Percentiles rank a stretch among this genome's conserved stretches.
Evolutionary conservation across 1,139 yeast genomes (phyloP).

Genomic region (Nadsonia commutata): DNA sequence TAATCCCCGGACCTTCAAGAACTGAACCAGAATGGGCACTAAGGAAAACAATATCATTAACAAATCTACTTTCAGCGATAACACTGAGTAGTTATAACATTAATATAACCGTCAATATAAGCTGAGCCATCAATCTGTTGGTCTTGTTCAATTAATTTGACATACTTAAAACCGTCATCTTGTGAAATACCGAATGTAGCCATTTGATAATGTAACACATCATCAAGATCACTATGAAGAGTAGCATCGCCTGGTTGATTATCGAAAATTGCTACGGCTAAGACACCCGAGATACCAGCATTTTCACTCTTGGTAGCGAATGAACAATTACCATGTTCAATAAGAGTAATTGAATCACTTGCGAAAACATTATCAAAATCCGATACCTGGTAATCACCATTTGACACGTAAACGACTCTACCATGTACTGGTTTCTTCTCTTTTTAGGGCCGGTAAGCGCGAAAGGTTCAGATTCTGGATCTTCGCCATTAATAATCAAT

Average conservation of each 20-base stretch:
- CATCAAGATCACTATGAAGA: slow-evolving; percentile 57
- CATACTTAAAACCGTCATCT: slow-evolving; percentile 32
- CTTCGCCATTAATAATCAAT: slow-evolving; percentile 39
- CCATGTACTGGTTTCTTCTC: slow-evolving; percentile 41
- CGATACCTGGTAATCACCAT: slow-evolving; percentile 49
- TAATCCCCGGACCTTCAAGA: slow-evolving; percentile 82
- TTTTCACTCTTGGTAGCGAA: slow-evolving; percentile 63
- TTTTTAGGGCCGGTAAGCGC: slow-evolving; percentile 73
- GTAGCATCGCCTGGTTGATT: slow-evolving; percentile 35
- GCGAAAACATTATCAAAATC: slow-evolving; percentile 33
- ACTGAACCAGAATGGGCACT: slow-evolving; percentile 95
- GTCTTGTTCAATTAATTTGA: slow-evolving; percentile 10
- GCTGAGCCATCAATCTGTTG: slow-evolving; percentile 26
- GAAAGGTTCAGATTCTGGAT: slow-evolving; percentile 29
- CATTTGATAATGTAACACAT: slow-evolving; percentile 50
- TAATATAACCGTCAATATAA: slow-evolving; percentile 49
- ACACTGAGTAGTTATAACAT: slow-evolving; percentile 49
- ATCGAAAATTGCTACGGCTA: slow-evolving; percentile 65
- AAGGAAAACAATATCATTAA: slow-evolving; percentile 75
- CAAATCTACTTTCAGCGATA: slow-evolving; percentile 68
- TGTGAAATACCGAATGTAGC: slow-evolving; percentile 56
- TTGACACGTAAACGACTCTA: slow-evolving; percentile 39
- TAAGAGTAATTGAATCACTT: slow-evolving; percentile 47
- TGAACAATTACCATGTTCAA: slow-evolving; percentile 71
- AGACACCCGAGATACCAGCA: slow-evolving; percentile 70